These are phyloP conservation scores for Lasiosphaeria miniovina DNA, from an alignment of 495 filamentous ascomycete species.

Conservation along the genomic window DNA sequence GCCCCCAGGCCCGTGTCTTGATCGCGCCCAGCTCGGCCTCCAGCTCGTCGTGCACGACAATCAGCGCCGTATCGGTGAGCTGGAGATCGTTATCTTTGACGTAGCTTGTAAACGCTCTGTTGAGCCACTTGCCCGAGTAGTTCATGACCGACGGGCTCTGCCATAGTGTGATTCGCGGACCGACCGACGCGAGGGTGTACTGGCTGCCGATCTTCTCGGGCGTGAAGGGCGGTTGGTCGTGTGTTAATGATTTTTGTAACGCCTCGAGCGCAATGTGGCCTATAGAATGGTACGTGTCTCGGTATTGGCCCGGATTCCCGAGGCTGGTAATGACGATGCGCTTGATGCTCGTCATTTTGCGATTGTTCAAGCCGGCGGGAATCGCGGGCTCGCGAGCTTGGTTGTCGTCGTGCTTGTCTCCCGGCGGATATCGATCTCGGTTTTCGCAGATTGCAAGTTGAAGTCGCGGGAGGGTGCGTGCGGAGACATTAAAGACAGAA, in stretches of 20 bases:
- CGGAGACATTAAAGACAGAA: neutral
- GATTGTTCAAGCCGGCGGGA: neutral
- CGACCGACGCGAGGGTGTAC: constrained; percentile 37
- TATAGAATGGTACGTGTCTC: constrained; percentile 73
- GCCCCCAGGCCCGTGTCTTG: constrained; percentile 51
- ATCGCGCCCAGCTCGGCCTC: constrained; percentile 66
- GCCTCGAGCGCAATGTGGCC: constrained; percentile 68
- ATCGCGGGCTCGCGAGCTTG: neutral
- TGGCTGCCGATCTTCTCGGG: constrained; percentile 40
- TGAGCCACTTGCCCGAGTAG: constrained; percentile 58
- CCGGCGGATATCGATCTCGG: too few species aligned
- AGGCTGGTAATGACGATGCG: constrained; percentile 50
- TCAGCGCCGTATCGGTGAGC: constrained; percentile 46
- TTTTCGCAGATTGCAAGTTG: constrained; percentile 13
- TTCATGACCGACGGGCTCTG: constrained; percentile 77
- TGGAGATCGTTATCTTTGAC: constrained; percentile 27
- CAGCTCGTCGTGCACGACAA: constrained; percentile 82
- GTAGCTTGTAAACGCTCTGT: constrained; percentile 40
- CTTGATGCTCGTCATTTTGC: constrained; percentile 24
- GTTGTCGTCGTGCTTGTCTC: too few species aligned
- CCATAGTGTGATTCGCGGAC: constrained; percentile 58
- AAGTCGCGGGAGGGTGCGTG: neutral
- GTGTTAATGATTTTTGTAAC: constrained; percentile 44
- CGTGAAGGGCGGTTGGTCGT: constrained; percentile 44
- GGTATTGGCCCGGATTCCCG: constrained; percentile 53